Conservation (phyloP, 805 yeast species). For the Metschnikowia hibisci region DNA sequence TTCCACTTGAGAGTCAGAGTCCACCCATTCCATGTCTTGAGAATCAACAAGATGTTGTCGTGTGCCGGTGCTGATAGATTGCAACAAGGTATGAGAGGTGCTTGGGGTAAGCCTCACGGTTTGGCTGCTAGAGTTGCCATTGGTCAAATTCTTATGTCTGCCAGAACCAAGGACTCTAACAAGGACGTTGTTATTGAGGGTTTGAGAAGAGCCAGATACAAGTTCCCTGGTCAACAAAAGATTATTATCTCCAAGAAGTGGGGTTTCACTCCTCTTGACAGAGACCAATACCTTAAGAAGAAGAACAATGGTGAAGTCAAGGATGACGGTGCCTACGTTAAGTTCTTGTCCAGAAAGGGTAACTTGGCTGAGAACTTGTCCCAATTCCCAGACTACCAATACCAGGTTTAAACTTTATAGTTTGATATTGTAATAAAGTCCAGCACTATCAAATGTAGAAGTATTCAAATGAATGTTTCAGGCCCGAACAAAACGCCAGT, state of each 20-base stretch:
- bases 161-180: conserved; percentile 98
- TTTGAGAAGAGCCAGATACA: conserved; percentile 99
- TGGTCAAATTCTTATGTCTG: conserved; percentile 97
- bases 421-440: conserved; percentile 8
- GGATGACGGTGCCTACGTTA: conserved; percentile 99
- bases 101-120: conserved; percentile 99
- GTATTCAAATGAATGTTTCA: too few relatives aligned
- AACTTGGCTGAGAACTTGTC: conserved; percentile 85
- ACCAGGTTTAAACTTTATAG: conserved; percentile 37
- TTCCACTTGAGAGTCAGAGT: conserved; percentile 99
- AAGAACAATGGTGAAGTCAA: conserved; percentile 97
- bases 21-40: conserved; percentile 99
- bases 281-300: conserved; percentile 91
- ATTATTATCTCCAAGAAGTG: conserved; percentile 99
- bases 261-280: conserved; percentile 99
- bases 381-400: conserved; percentile 87
- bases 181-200: conserved; percentile 97
- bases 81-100: conserved; percentile 99
- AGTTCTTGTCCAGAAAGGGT: conserved; percentile 97
- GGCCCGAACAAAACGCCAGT: too few relatives aligned
- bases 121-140: conserved; percentile 98
- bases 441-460: not conserved
- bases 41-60: conserved; percentile 99
- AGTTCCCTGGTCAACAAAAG: conserved; percentile 99
- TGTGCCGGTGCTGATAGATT: conserved; percentile 99